A percentile compares a stretch with the other conserved stretches of the same genome.
These are phyloP conservation scores for Pachyrhizus erosus DNA, from an alignment of 306 rosid species.

Conservation along the genomic window DNA sequence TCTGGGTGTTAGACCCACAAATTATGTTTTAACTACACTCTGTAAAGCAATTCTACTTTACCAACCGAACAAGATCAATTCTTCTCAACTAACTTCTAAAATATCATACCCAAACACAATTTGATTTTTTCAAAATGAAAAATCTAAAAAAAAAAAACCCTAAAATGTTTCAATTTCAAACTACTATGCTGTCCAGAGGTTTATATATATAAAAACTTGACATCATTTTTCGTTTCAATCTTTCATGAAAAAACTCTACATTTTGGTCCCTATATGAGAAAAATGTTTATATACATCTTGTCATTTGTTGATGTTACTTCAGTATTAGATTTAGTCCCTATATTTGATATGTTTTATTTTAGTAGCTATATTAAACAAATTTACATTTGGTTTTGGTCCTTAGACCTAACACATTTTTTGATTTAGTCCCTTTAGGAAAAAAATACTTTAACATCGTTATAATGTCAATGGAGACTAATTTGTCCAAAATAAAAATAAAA, in stretches of 20 bases:
- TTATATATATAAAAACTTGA: background rate
- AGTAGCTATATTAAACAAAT: too few species aligned
- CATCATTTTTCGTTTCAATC: background rate
- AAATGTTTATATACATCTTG: too few species aligned
- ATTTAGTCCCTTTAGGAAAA: background rate
- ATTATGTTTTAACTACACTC: background rate
- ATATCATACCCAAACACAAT: background rate
- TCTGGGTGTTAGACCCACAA: background rate
- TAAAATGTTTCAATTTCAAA: background rate
- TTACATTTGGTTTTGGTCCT: background rate
- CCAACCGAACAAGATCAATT: background rate
- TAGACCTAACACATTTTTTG: background rate
- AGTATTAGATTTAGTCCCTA: background rate
- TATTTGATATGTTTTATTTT: too few species aligned
- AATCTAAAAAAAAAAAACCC: background rate
- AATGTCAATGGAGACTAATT: too few species aligned
- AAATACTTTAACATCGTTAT: too few species aligned
- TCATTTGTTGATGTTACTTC: too few species aligned
- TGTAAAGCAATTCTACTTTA: background rate
- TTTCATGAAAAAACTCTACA: background rate
- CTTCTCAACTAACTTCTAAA: background rate
- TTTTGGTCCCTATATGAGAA: background rate
- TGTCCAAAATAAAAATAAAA: too few species aligned
- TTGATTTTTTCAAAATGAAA: background rate
- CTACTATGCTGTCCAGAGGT: slow-evolving; percentile 2